Conservation (phyloP, 2,329 filamentous ascomycete genomes). For the Fusarium succisae region DNA sequence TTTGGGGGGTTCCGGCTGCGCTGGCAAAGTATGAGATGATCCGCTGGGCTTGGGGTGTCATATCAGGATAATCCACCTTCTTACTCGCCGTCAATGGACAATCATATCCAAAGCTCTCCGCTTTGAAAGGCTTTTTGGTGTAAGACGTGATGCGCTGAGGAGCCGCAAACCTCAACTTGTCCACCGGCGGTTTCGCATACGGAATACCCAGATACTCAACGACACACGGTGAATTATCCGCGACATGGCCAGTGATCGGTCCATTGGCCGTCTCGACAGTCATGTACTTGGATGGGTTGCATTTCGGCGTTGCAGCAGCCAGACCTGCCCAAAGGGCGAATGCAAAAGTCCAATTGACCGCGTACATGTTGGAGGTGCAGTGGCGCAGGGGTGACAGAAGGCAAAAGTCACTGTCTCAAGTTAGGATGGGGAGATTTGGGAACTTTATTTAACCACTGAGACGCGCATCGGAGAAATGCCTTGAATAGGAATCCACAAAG, state of each 20-base stretch:
- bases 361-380: constrained; percentile 8
- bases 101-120: constrained; percentile 25
- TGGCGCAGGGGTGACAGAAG: not conserved
- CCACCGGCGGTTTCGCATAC: constrained; percentile 51
- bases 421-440: not conserved
- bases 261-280: constrained; percentile 48
- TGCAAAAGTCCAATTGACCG: not conserved
- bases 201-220: constrained; percentile 53
- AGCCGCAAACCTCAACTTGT: constrained; percentile 49
- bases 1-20: constrained; percentile 24
- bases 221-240: constrained; percentile 44
- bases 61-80: constrained; percentile 29
- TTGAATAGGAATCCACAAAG: not conserved
- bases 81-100: constrained; percentile 32
- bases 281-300: constrained; percentile 21
- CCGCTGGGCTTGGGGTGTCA: constrained; percentile 31
- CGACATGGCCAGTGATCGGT: constrained; percentile 46
- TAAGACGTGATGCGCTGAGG: constrained; percentile 42
- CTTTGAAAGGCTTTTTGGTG: constrained; percentile 7
- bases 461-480: not conserved
- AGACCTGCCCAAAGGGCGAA: constrained; percentile 13
- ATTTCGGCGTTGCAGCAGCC: constrained; percentile 17
- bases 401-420: not conserved
- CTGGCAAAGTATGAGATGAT: constrained; percentile 37
- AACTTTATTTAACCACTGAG: not conserved